These are phyloP conservation scores for Aspergillus sp. DNA, from an alignment of 2,329 filamentous ascomycete genomes.

Conservation along the genomic window DNA sequence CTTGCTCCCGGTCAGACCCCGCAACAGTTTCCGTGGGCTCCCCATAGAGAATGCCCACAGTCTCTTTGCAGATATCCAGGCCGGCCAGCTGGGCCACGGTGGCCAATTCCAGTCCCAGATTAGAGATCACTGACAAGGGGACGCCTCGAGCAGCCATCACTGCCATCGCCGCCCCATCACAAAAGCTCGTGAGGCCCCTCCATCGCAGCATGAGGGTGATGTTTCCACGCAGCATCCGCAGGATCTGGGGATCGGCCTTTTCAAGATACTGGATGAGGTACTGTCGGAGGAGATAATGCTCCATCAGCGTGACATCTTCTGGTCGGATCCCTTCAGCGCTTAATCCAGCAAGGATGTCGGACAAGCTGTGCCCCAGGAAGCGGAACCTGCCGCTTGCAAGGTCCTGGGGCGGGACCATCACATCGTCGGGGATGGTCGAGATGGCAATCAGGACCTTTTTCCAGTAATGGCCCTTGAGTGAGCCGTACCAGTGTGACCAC, in stretches of 20 bases:
- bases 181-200: background rate
- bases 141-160: background rate
- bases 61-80: constrained; percentile 3
- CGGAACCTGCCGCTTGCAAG: background rate
- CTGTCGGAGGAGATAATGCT: background rate
- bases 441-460: background rate
- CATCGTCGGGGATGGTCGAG: constrained; percentile 1
- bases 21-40: background rate
- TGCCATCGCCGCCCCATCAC: background rate
- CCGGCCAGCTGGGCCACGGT: background rate
- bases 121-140: background rate
- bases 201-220: background rate
- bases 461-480: background rate
- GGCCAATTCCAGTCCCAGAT: background rate
- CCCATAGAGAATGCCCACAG: background rate
- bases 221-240: background rate
- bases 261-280: constrained; percentile 2
- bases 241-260: background rate
- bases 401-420: constrained; percentile 3
- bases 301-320: background rate
- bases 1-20: background rate
- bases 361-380: background rate
- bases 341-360: background rate
- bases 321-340: background rate
- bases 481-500: background rate